Evolutionary conservation across 2,329 filamentous ascomycete species (phyloP).

Genomic region (Tolypocladium cylindrosporum): DNA sequence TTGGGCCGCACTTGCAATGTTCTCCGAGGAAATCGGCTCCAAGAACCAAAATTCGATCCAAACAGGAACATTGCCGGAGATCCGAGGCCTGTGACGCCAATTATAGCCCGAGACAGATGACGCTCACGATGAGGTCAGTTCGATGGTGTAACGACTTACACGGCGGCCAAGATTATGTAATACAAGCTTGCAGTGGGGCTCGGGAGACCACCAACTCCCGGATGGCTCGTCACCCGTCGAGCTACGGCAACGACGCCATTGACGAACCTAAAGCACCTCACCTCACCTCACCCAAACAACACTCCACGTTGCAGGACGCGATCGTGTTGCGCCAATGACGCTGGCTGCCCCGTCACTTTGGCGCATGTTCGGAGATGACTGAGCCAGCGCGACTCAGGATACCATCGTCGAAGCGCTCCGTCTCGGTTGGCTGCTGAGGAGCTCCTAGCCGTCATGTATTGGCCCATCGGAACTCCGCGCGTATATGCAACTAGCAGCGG

Average conservation of each 20-base stretch:
- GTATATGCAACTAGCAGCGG: conserved; percentile 71
- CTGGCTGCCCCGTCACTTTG: conserved; percentile 7
- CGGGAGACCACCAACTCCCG: background rate
- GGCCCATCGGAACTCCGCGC: conserved; percentile 76
- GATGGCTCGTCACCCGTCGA: background rate
- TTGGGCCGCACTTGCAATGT: background rate
- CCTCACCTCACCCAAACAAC: background rate
- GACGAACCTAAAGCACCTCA: background rate
- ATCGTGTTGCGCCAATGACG: conserved; percentile 9
- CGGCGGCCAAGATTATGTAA: background rate
- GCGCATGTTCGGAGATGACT: conserved; percentile 15
- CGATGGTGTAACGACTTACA: background rate
- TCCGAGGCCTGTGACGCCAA: background rate
- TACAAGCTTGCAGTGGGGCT: background rate
- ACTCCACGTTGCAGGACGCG: background rate
- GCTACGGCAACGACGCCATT: background rate
- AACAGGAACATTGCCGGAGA: background rate
- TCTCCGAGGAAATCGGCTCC: background rate
- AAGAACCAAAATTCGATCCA: background rate
- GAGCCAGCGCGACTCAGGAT: conserved; percentile 9
- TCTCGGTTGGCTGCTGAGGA: conserved; percentile 12
- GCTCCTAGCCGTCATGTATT: conserved; percentile 60
- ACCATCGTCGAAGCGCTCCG: conserved; percentile 9
- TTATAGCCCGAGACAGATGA: background rate
- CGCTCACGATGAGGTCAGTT: background rate